Base-by-base conservation (phyloP, 805 yeast genomes). In the Martiniozyma abietophila region DNA sequence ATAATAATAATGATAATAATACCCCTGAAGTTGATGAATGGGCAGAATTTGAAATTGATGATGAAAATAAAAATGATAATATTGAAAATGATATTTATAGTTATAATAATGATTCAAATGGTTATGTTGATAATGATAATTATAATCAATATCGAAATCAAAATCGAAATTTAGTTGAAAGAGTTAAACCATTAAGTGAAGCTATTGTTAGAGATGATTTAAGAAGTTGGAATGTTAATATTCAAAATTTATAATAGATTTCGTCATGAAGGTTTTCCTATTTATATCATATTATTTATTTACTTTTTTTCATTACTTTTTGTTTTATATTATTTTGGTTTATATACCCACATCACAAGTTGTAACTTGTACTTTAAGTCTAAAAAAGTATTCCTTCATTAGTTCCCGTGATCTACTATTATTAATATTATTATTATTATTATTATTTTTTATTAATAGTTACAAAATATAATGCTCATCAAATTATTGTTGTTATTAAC, bases 181-280 rank as follows among this genome's bases (percentile, higher is more conserved):
- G 45, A 16, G 44, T 27, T 9, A 40, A 39, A 25, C 62, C 60
- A 9, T 33, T 50, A 3, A 48, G 47, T n/a, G 65, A 61, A 32
- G 29, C 42, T 5, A 50, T 49, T 8, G 46, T 53, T 8, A 48
- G 67, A 19, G 50, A 51, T 2, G 65, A 63, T 31, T 44, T 65
- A 44, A 52, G 51, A 27, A 65, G 72, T 45, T 67, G 74, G 74
- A 42, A 50, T 17, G 37, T 44, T 10, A 19, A 10, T 14, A 33
- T 31, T 23, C 15, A 24, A 9, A 11, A 14, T 18, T 17, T 10
- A 12, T 15, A n/a, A 11, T 15, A 5, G 3, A 21, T 27, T 19
- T 23, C 20, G 14, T 15, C 19, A 18, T 7, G 17, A 17, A 15
- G 8, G 19, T 27, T 17, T 4, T 15, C 11, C 10, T 21, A 21